Evolutionary conservation across 192 early-diverging fungal genomes (phyloP), one percentile per base, ranked within the genome.

Genomic region (Coemansia sp.): DNA sequence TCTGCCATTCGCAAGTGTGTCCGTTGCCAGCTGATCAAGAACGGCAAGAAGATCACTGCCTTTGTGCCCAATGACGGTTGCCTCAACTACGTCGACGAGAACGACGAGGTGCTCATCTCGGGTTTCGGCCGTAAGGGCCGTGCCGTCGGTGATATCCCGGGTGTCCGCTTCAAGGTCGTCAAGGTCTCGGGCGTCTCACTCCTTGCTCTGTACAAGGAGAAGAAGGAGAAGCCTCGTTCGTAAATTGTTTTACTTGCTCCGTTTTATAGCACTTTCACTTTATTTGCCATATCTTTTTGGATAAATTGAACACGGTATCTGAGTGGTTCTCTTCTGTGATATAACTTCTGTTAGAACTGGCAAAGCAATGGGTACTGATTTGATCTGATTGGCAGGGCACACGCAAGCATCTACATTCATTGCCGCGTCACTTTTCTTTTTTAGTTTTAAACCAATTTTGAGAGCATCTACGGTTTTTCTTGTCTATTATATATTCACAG

Each of bases 1-100:
- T 99, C 97, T 87, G 97, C 97, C 68, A 99, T 99, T 91, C 94
- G 97, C 86, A 99, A 99, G 89, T 98, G 96, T 87, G 94, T 99
- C 70, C 95, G 97, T 93, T 96, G 95, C 70, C 97, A 99, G 88
- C 89, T 99, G 70, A 97, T 99, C 90, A 99, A 99, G 92, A 99
- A 99, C 91, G 94, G 93, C 82, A 99, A 99, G 93, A 99, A 97
- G 91, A 91, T 99, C 81, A 97, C 97, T 62, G 97, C 97, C 76
- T 99, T 99, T 87, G 97, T 99, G 62, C 97, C 97, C 79, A 97
- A 96, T 84, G 97, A 99, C 86, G 97, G 97, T 96, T 99, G 97
- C 85, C 87, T 99, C 81, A 99, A 98, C 94, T 99, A 89, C 85
- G 93, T 99, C 77, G 97, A 99, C 74, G 97, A 99, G 80, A 99